These are phyloP conservation scores for Whalleya microplaca DNA, from an alignment of 2,329 filamentous ascomycete genomes.

Conservation along the genomic window DNA sequence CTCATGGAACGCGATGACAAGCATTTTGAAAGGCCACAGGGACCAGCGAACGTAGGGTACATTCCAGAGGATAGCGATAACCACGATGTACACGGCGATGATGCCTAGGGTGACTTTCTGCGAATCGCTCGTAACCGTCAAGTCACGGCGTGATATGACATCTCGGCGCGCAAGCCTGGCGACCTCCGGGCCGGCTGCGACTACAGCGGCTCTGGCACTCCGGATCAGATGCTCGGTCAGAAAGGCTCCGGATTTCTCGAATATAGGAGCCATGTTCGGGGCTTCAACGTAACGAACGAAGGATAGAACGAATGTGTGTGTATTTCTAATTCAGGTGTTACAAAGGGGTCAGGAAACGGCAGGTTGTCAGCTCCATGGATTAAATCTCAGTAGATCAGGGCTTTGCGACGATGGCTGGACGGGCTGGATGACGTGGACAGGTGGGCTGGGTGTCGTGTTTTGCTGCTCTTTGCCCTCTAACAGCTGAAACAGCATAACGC, in stretches of 20 bases:
- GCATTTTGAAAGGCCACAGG: slow-evolving; percentile 86
- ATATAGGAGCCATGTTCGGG: slow-evolving; percentile 33
- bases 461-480: slow-evolving; percentile 1
- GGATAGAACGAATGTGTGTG: slow-evolving; percentile 8
- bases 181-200: slow-evolving; percentile 32
- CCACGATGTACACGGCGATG: slow-evolving; percentile 72
- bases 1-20: slow-evolving; percentile 83
- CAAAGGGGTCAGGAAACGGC: slow-evolving; percentile 3
- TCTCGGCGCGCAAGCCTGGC: slow-evolving; percentile 30
- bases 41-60: slow-evolving; percentile 74
- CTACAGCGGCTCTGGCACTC: slow-evolving; percentile 30
- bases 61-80: slow-evolving; percentile 79
- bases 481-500: slow-evolving; percentile 14
- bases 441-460: slow-evolving; percentile 17
- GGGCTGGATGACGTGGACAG: slow-evolving; percentile 24
- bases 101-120: slow-evolving; percentile 73
- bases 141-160: slow-evolving; percentile 52
- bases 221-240: slow-evolving; percentile 31
- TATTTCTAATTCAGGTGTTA: slow-evolving; percentile 1
- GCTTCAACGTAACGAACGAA: slow-evolving; percentile 1
- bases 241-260: slow-evolving; percentile 21
- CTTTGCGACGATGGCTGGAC: slow-evolving; percentile 6
- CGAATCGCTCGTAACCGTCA: slow-evolving; percentile 65
- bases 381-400: not conserved
- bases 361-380: not conserved